Evolutionary conservation across 1,284 basidiomycete genomes (phyloP).

Genomic region (Heliocybe sulcata): DNA sequence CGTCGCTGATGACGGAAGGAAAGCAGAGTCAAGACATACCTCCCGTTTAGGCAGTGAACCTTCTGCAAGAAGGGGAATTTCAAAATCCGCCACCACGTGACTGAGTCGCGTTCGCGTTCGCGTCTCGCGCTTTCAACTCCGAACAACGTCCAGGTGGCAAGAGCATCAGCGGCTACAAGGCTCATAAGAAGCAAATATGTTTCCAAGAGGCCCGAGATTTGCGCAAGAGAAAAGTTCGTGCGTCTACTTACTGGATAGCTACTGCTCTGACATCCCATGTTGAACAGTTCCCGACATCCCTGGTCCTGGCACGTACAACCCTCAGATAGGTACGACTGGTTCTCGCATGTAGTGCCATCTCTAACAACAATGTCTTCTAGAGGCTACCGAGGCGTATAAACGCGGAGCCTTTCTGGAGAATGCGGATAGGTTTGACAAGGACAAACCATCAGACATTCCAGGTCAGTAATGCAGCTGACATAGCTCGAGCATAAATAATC

Average conservation of each 20-base stretch:
- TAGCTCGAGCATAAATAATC: not conserved
- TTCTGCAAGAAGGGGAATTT: not conserved
- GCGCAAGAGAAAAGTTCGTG: constrained; percentile 27
- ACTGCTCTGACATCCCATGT: constrained; percentile 3
- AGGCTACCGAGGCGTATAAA: constrained; percentile 35
- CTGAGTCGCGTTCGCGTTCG: not conserved
- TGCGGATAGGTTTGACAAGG: constrained; percentile 38
- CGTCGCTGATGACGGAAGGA: too few relatives aligned
- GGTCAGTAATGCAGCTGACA: constrained; percentile 22
- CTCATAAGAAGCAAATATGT: constrained; percentile 17
- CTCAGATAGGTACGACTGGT: not conserved
- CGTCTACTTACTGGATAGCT: not conserved
- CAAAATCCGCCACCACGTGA: not conserved
- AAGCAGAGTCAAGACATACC: not conserved
- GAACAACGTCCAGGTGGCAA: not conserved
- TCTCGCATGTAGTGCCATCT: not conserved
- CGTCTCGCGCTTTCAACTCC: not conserved
- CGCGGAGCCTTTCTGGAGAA: constrained; percentile 50
- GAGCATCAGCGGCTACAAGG: not conserved
- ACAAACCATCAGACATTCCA: constrained; percentile 30
- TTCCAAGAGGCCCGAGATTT: constrained; percentile 34
- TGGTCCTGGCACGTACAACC: constrained; percentile 29
- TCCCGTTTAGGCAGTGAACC: not conserved
- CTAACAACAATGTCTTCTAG: not conserved
- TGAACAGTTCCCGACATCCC: constrained; percentile 28